phyloP scores from a whole-genome alignment of 1,284 basidiomycete species.

The Cutaneotrichosporon sp. region DNA sequence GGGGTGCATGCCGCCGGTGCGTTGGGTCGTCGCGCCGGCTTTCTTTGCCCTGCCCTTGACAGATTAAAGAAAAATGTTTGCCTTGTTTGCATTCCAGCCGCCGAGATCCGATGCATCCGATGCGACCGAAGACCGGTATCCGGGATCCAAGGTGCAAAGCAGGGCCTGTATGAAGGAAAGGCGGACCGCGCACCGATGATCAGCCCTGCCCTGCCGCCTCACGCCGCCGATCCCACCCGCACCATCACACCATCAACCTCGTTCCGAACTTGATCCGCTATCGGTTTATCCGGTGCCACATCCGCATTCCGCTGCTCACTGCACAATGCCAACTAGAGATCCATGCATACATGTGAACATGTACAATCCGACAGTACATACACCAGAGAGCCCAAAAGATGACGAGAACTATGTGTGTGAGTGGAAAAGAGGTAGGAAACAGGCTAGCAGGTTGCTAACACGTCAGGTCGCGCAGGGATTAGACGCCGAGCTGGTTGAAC shows the following conservation, averaged over 20 bases:
- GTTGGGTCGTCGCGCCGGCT: neutral
- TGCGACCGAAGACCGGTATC: neutral
- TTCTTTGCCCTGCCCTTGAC: conserved; percentile 2
- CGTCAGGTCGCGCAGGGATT: too few relatives aligned
- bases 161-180: too few relatives aligned
- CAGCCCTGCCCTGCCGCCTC: neutral
- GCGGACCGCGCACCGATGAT: too few relatives aligned
- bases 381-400: neutral
- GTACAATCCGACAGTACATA: conserved; percentile 2
- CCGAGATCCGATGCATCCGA: neutral
- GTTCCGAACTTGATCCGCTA: neutral
- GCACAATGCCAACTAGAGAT: too few relatives aligned
- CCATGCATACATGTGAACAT: neutral
- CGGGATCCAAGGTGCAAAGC: too few relatives aligned
- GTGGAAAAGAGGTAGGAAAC: neutral
- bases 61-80: neutral
- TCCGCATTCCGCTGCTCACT: neutral
- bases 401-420: neutral
- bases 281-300: neutral
- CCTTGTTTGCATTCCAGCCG: neutral
- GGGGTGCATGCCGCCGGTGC: neutral
- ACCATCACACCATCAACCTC: neutral
- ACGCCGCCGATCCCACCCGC: neutral
- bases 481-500: neutral
- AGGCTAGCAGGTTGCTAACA: neutral